Percentiles rank a stretch among this genome's conserved stretches.
phyloP scores from a whole-genome alignment of 2,329 filamentous ascomycete species.

The Paecilomyces formosus region DNA sequence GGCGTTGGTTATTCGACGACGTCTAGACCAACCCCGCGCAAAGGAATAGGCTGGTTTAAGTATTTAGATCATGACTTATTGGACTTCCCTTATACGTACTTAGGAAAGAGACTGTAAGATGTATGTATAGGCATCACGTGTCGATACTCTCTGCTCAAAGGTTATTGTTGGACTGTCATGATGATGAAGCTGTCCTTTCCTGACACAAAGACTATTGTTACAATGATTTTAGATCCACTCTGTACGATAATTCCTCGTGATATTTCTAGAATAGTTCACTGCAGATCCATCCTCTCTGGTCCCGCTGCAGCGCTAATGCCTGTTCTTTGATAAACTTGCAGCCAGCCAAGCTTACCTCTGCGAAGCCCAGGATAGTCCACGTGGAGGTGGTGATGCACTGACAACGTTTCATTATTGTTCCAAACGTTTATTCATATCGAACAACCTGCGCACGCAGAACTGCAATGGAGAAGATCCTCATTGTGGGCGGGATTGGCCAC shows the following conservation, averaged over 20 bases:
- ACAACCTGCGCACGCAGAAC: neutral
- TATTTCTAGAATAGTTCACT: neutral
- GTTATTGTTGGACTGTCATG: no score
- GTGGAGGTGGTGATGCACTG: neutral
- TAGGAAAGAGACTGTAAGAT: no score
- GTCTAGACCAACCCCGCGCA: neutral
- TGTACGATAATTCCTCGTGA: neutral
- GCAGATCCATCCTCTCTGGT: neutral
- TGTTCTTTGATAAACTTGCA: neutral
- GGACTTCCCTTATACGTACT: no score
- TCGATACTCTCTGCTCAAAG: no score
- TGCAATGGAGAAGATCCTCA: neutral
- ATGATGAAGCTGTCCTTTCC: no score
- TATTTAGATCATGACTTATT: no score
- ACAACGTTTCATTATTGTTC: neutral
- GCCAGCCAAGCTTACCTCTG: neutral
- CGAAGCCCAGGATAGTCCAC: neutral
- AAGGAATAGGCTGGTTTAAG: no score
- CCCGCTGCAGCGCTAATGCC: neutral
- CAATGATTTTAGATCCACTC: neutral
- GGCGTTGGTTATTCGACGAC: neutral
- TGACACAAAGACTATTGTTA: no score
- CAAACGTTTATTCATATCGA: neutral
- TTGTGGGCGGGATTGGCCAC: neutral
- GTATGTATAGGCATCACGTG: no score